Evolutionary conservation across 2,329 filamentous ascomycete species (phyloP), one percentile per base, ranked within the genome.

Genomic region (Botryotinia globosa): DNA sequence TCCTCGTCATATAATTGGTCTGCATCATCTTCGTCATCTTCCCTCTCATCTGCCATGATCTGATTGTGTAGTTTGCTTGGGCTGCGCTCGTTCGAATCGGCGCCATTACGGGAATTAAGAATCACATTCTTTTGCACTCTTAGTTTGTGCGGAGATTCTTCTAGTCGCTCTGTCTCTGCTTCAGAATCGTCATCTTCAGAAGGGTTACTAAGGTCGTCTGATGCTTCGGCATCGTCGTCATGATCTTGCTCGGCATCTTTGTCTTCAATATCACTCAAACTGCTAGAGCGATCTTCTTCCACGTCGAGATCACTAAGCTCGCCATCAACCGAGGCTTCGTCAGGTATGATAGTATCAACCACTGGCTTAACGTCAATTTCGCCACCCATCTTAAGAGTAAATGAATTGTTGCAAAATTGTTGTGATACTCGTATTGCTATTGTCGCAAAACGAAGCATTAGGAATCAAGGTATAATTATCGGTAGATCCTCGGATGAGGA

Each of bases 111-210:
- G 75, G 85, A 84, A 77, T 85, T 85, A 71, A 91, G 82, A 61
- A 90, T 85, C 16, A 91, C 87, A 77, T 91, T 87, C 78, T 87
- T 86, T 77, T 88, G 86, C 64, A 79, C 79, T 76, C 89, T 86
- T 79, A 87, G 83, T 79, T 86, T 92, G 75, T 89, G 89, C 29
- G 94, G 94, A n/a, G 94, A 97, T 79, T 92, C 90, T 80, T 96
- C 96, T 74, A 99, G 87, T 73, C 96, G 91, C 83, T 98, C 94
- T 2, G 95, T 98, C 83, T 98, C 95, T 48, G 95, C 95, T 82
- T 98, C 95, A 5, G 94, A 91, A 78, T 92, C 90, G 72, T 87
- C 86, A 69, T 90, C 88, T 81, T 89, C 88, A 51, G 77, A 77
- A 76, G 82, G 71, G 79, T 83, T 73, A 81, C 82, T 78, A 44